phyloP scores from a whole-genome alignment of 2,329 filamentous ascomycete genomes.

The Botrytis squamosa region DNA sequence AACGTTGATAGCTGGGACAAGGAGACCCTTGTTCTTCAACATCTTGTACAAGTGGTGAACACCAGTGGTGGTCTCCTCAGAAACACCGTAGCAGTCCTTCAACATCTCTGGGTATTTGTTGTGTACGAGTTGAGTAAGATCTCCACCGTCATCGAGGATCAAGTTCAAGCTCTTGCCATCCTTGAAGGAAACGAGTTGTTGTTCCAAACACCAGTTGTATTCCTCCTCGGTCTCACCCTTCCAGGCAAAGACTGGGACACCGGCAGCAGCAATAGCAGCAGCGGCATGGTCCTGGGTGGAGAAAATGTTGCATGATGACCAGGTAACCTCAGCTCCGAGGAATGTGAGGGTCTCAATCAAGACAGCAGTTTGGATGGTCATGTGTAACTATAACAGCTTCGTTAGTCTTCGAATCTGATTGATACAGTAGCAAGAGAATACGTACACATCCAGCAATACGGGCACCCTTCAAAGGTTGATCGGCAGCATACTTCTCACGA shows the following conservation, averaged over 20 bases:
- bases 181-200: conserved; percentile 96
- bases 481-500: conserved; percentile 82
- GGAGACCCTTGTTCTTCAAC: conserved; percentile 86
- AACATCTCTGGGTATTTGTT: conserved; percentile 98
- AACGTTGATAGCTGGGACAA: conserved; percentile 97
- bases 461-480: conserved; percentile 92
- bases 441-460: conserved; percentile 90
- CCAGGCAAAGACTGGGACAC: conserved; percentile 77
- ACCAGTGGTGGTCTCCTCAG: conserved; percentile 99
- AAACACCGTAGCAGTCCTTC: conserved; percentile 96
- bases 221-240: conserved; percentile 95
- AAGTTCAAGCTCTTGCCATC: conserved; percentile 95
- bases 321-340: conserved; percentile 97
- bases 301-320: conserved; percentile 99
- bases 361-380: conserved; percentile 98
- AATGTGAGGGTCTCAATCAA: conserved; percentile 95
- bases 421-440: conserved; percentile 39
- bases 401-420: conserved; percentile 56
- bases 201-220: conserved; percentile 99
- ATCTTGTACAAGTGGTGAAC: conserved; percentile 99
- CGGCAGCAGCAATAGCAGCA: conserved; percentile 82
- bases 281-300: conserved; percentile 97
- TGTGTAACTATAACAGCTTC: conserved; percentile 26
- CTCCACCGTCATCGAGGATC: conserved; percentile 98
- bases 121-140: conserved; percentile 94